Conservation (phyloP, 495 filamentous ascomycete species). For the Elasticomyces elasticus region DNA sequence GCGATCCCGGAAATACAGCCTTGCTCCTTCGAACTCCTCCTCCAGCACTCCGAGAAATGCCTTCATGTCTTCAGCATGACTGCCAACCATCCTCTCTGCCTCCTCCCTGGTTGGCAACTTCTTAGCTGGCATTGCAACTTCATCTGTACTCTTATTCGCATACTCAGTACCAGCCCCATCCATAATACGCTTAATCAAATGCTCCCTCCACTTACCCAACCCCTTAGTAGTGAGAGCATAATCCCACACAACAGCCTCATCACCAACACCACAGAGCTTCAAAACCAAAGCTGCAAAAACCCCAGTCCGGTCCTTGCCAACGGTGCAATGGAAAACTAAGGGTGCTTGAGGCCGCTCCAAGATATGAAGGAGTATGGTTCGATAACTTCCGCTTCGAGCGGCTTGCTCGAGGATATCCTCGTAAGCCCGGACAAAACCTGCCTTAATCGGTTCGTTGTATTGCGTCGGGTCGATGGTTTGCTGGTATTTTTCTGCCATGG, state of each 20-base stretch:
- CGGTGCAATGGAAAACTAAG: slow-evolving; percentile 16
- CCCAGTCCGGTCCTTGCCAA: slow-evolving; percentile 36
- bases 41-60: not conserved
- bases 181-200: not conserved
- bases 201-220: not conserved
- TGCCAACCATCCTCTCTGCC: not conserved
- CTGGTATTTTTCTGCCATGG: not conserved
- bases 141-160: not conserved
- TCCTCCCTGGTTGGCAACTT: not conserved
- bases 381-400: not conserved
- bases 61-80: not conserved
- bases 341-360: not conserved
- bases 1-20: not conserved
- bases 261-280: not conserved
- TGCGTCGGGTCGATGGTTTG: too few species aligned
- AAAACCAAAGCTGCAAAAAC: slow-evolving; percentile 11
- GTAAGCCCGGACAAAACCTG: not conserved
- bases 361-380: not conserved
- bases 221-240: not conserved
- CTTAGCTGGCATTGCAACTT: not conserved
- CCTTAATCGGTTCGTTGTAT: too few species aligned
- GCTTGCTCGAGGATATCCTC: not conserved
- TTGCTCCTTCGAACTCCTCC: not conserved
- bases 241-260: not conserved
- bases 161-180: not conserved